A percentile compares a stretch with the other conserved stretches of the same genome.
Evolutionary conservation across 768 basidiomycete species (phyloP).

Genomic region (Mycena haematopus): DNA sequence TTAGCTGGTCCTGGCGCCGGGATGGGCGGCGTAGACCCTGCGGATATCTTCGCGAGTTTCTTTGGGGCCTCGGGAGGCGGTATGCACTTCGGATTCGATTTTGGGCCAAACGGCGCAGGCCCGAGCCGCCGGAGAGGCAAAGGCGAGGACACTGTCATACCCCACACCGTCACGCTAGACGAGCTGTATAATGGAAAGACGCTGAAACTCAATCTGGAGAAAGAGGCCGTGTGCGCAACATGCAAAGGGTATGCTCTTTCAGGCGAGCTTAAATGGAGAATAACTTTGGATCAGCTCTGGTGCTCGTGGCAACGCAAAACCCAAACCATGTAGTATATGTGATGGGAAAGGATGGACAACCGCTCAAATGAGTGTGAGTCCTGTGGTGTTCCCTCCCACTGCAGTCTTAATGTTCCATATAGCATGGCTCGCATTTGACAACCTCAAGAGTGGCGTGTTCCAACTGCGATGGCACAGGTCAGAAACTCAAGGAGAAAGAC

Average conservation of each 20-base stretch:
- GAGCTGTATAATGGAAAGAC: constrained; percentile 92
- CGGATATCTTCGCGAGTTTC: constrained; percentile 79
- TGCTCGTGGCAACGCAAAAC: constrained; percentile 82
- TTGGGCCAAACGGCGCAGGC: constrained; percentile 63
- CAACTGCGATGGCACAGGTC: constrained; percentile 74
- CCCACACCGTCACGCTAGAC: constrained; percentile 87
- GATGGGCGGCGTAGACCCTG: constrained; percentile 52
- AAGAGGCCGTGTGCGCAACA: constrained; percentile 74
- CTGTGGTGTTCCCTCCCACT: background rate
- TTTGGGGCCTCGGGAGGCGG: constrained; percentile 59
- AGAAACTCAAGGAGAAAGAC: constrained; percentile 84
- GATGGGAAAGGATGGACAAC: constrained; percentile 83
- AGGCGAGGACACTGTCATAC: constrained; percentile 76
- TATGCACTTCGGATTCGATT: constrained; percentile 65
- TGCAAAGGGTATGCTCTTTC: constrained; percentile 74
- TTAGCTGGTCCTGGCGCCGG: constrained; percentile 57
- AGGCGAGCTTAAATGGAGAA: background rate
- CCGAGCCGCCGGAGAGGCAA: constrained; percentile 55
- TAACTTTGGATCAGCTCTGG: constrained; percentile 64
- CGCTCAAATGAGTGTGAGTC: constrained; percentile 58
- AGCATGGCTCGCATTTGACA: constrained; percentile 46
- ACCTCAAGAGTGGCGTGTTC: constrained; percentile 63
- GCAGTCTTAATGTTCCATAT: constrained; percentile 36
- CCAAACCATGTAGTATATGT: constrained; percentile 81
- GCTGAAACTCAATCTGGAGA: constrained; percentile 89